Base-by-base conservation (phyloP, 805 yeast genomes). In the Zygoascus ofunaensis region DNA sequence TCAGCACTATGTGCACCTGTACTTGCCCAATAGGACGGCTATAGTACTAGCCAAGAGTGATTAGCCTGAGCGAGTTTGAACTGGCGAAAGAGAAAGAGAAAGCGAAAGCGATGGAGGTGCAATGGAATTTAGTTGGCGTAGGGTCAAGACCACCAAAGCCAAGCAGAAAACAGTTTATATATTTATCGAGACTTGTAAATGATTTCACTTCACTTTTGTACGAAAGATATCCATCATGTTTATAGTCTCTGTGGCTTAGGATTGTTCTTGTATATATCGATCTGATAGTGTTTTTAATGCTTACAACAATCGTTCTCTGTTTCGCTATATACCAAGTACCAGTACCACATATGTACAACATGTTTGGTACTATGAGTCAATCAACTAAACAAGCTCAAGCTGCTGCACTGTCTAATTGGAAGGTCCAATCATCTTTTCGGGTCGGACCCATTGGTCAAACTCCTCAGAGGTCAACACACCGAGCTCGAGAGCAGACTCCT, bases 371-470 rank as follows among this genome's bases (percentile, higher is more conserved):
- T n/a, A n/a, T n/a, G n/a, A n/a, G n/a, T n/a, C n/a, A n/a, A n/a
- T n/a, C n/a, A n/a, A n/a, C n/a, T n/a, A n/a, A n/a, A n/a, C n/a
- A n/a, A n/a, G n/a, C n/a, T n/a, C n/a, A n/a, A n/a, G n/a, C n/a
- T n/a, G n/a, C n/a, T n/a, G n/a, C n/a, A 21, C 15, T 15, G 19
- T 8, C 17, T 37, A 37, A 24, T 67, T 58, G 68, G 77, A 51
- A 60, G 98, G 97, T 51, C 97, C 95, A 70, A 92, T 80, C 98
- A 92, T 92, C 62, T 84, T 77, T 73, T 92, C 97, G 54, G 98
- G 98, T 66, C 85, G 80, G 56, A 92, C 98, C 94, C 95, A 90
- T 68, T 87, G 75, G 65, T 89, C 94, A 58, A 92, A 92, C 71
- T 92, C 95, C 64, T 79, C 82, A 54, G 77, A 79, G 47, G 80